These are phyloP conservation scores for Pythium folliculosum DNA, from an alignment of 352 stramenopile species.

Conservation along the genomic window DNA sequence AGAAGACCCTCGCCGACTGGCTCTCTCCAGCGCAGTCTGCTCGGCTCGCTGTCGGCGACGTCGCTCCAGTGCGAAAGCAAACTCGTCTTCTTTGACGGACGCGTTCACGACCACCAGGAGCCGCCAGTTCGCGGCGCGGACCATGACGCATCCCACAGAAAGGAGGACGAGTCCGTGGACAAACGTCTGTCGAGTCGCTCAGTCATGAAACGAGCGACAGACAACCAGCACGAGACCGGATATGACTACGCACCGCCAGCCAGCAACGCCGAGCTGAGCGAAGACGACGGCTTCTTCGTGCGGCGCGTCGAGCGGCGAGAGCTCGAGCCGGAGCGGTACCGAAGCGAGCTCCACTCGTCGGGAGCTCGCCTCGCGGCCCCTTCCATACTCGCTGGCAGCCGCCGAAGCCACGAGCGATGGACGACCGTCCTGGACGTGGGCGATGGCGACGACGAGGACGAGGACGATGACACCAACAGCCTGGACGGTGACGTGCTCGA, in stretches of 20 bases:
- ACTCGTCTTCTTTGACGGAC: constrained; percentile 57
- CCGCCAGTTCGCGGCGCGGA: not conserved
- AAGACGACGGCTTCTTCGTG: constrained; percentile 49
- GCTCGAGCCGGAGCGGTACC: constrained; percentile 4
- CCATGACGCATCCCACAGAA: not conserved
- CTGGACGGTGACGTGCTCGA: constrained; percentile 51
- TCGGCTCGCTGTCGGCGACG: not conserved
- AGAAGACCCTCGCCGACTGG: not conserved
- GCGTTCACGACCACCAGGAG: constrained; percentile 9
- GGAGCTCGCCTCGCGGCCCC: too few relatives aligned
- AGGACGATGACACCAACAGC: constrained; percentile 28
- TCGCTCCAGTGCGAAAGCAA: constrained; percentile 57
- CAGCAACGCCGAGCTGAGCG: constrained; percentile 14
- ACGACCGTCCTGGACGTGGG: constrained; percentile 3
- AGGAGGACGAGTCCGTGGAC: too few relatives aligned
- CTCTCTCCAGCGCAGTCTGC: not conserved
- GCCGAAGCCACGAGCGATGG: not conserved
- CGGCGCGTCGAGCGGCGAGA: constrained; percentile 8
- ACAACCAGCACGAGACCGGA: not conserved
- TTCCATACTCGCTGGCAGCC: not conserved
- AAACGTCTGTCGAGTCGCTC: too few relatives aligned
- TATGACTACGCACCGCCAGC: not conserved
- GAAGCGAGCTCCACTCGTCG: not conserved
- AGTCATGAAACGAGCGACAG: not conserved
- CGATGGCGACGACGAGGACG: constrained; percentile 22